Percentiles rank a stretch among this genome's conserved stretches.
Conservation (phyloP, 2,329 filamentous ascomycete species). For the Epichloe bromicola region DNA sequence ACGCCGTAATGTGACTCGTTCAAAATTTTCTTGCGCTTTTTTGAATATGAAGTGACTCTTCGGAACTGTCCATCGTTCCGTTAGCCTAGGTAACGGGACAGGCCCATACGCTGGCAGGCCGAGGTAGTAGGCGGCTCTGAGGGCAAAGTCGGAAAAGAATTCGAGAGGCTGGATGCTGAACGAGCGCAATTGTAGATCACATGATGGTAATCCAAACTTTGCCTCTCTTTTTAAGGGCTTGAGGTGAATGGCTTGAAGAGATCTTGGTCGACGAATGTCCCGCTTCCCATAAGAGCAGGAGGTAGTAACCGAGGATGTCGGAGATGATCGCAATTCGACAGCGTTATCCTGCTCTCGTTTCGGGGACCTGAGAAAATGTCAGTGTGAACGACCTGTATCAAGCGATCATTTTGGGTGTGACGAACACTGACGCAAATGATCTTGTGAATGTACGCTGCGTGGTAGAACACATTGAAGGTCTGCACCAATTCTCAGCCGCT, state of each 20-base stretch:
- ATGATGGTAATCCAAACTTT: conserved; percentile 66
- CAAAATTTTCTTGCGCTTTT: conserved; percentile 96
- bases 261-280: conserved; percentile 51
- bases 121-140: conserved; percentile 90
- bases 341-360: neutral
- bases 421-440: neutral
- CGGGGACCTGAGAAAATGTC: neutral
- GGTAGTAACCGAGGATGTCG: neutral
- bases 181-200: conserved; percentile 85
- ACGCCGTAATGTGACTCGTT: conserved; percentile 73
- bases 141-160: conserved; percentile 87
- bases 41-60: conserved; percentile 86
- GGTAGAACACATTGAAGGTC: neutral
- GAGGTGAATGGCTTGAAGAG: conserved; percentile 76
- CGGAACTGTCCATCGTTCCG: conserved; percentile 89
- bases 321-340: neutral
- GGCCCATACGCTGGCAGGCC: conserved; percentile 77
- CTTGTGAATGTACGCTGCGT: neutral
- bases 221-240: conserved; percentile 66
- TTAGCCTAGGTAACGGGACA: conserved; percentile 71
- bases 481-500: neutral
- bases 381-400: neutral
- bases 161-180: conserved; percentile 84
- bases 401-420: neutral
- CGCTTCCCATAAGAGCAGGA: neutral